Percentiles rank a stretch among this genome's conserved stretches.
These are phyloP conservation scores for Zygosaccharomyces sapae DNA, from an alignment of 1,139 yeast genomes.

Conservation along the genomic window DNA sequence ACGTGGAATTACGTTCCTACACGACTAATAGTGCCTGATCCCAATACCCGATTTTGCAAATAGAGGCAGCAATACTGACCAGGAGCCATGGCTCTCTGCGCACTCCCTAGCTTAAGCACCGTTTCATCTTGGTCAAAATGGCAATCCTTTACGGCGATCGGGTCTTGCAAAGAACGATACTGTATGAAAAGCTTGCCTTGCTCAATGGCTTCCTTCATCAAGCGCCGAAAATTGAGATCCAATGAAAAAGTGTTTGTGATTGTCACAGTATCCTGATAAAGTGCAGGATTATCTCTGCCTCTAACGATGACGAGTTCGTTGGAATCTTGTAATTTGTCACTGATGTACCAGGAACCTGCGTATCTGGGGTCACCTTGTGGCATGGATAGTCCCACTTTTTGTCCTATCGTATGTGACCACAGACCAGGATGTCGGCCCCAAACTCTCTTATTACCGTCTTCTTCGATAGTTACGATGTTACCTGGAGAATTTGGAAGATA, in stretches of 20 bases:
- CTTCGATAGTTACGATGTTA: constrained; percentile 62
- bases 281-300: constrained; percentile 60
- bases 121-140: constrained; percentile 18
- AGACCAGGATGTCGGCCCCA: constrained; percentile 84
- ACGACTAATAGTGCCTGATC: constrained; percentile 58
- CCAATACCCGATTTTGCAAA: constrained; percentile 61
- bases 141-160: constrained; percentile 36
- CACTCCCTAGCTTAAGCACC: constrained; percentile 37
- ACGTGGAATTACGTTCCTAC: constrained; percentile 11
- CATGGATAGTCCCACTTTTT: constrained; percentile 69
- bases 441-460: constrained; percentile 46
- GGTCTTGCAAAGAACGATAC: constrained; percentile 65
- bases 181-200: constrained; percentile 46
- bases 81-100: constrained; percentile 75
- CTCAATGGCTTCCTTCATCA: constrained; percentile 19
- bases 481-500: constrained; percentile 74
- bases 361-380: constrained; percentile 79
- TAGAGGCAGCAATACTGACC: constrained; percentile 85
- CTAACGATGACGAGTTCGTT: constrained; percentile 77
- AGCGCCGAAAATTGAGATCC: constrained; percentile 16
- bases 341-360: constrained; percentile 82
- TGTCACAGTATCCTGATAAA: constrained; percentile 46
- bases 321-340: constrained; percentile 56
- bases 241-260: constrained; percentile 35
- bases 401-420: constrained; percentile 95